These are phyloP conservation scores for Ascodesmis nigricans DNA, from an alignment of 495 filamentous ascomycete genomes.

Conservation along the genomic window DNA sequence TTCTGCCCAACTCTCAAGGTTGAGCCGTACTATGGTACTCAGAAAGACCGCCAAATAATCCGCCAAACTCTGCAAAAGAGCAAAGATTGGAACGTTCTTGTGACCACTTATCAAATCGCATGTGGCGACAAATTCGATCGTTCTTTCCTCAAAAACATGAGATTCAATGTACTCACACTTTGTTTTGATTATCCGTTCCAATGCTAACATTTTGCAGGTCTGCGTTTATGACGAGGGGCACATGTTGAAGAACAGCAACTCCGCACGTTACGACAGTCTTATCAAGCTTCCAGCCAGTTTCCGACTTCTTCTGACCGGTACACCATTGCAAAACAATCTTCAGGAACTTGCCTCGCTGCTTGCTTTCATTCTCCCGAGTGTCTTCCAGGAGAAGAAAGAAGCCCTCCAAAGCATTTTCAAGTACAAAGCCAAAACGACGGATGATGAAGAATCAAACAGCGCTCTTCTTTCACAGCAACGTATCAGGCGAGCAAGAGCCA, in stretches of 20 bases:
- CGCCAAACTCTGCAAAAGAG: constrained; percentile 42
- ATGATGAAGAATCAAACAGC: constrained; percentile 39
- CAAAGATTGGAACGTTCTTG: constrained; percentile 52
- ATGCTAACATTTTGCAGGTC: constrained; percentile 27
- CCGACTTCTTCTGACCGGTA: constrained; percentile 73
- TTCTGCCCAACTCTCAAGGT: constrained; percentile 62
- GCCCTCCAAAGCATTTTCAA: constrained; percentile 66
- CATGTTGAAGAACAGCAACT: constrained; percentile 64
- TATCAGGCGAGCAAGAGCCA: constrained; percentile 64
- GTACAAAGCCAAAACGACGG: constrained; percentile 65
- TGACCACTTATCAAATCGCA: constrained; percentile 74
- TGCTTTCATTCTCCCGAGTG: constrained; percentile 66
- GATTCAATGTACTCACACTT: constrained; percentile 26
- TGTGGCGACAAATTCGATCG: constrained; percentile 40
- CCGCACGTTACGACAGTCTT: constrained; percentile 56
- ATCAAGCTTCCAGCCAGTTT: constrained; percentile 57
- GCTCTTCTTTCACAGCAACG: constrained; percentile 66
- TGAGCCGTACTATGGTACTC: constrained; percentile 57
- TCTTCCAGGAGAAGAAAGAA: constrained; percentile 53
- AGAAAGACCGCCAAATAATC: constrained; percentile 39
- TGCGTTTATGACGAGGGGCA: constrained; percentile 90
- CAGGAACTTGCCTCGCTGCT: constrained; percentile 74
- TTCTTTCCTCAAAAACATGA: constrained; percentile 43
- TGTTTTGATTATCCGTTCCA: background rate
- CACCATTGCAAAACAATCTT: constrained; percentile 87